Percentiles rank a stretch among this genome's conserved stretches.
phyloP scores from a whole-genome alignment of 192 early-diverging fungal genomes.

The Coemansia sp. region DNA sequence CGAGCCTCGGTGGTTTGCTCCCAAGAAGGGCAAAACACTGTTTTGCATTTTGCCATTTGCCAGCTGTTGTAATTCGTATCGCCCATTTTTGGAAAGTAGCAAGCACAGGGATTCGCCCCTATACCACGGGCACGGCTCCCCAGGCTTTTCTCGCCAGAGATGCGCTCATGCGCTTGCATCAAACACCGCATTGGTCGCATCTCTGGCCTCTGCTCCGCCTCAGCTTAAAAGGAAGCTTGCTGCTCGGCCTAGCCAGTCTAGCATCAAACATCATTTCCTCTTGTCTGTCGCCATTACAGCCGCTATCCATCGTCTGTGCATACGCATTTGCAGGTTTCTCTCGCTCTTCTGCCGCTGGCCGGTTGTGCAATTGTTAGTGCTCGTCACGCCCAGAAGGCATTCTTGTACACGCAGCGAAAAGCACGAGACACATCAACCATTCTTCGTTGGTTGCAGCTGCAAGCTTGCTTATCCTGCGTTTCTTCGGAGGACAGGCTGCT shows the following conservation, averaged over 20 bases:
- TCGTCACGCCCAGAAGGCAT: slow-evolving; percentile 21
- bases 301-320: slow-evolving; percentile 4
- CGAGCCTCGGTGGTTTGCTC: background rate
- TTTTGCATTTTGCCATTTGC: background rate
- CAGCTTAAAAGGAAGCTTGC: background rate
- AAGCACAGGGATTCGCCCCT: background rate
- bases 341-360: background rate
- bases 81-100: slow-evolving; percentile 3
- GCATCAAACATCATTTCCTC: background rate
- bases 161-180: background rate
- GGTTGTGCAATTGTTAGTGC: slow-evolving; percentile 9
- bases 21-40: background rate
- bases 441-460: slow-evolving; percentile 9
- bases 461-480: background rate
- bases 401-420: slow-evolving; percentile 3
- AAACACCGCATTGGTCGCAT: background rate
- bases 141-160: background rate
- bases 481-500: background rate
- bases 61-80: too few species aligned
- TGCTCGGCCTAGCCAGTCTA: background rate
- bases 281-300: slow-evolving; percentile 6
- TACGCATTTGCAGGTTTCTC: background rate
- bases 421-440: slow-evolving; percentile 8
- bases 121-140: background rate
- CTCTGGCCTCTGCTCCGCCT: background rate